Base-by-base conservation (phyloP, 768 basidiomycete species). In the Cystobasidiopsis lactophilus region DNA sequence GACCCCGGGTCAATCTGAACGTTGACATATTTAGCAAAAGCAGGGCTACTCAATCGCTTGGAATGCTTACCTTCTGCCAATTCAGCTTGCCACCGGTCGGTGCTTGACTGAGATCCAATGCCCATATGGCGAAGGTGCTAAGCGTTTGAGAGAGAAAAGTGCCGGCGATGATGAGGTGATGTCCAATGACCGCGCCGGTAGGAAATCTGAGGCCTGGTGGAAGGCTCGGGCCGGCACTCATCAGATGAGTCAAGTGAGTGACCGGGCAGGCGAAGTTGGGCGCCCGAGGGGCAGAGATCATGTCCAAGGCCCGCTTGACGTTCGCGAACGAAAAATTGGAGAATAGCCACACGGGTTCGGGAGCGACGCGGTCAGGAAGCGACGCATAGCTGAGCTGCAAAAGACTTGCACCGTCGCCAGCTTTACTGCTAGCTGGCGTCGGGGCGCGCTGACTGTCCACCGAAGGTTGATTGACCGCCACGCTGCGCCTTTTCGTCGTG, bases 41-140 rank as follows among this genome's bases (percentile, higher is more conserved):
- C 7, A 9, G 40, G 40, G 24, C 7, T n/a, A 9, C 7, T 7
- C n/a, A n/a, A 47, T n/a, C n/a, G n/a, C n/a, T n/a, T n/a, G n/a
- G n/a, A n/a, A n/a, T n/a, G n/a, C n/a, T n/a, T n/a, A n/a, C 45
- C 29, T 83, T 78, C 38, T 80, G 75, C 85, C 88, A 86, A 27
- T 75, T 74, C 77, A 85, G 81, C 53, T 72, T 74, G 51, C 45
- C 27, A 51, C 63, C 55, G 62, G 65, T 33, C 26, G 62, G 51
- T 2, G 58, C 40, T 21, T 47, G 65, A 14, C 56, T 54, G n/a
- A 96, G 73, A 65, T 98, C 82, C 41, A 98, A 77, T 1, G 84
- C 82, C 89, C 89, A 98, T 53, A 96, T 82, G 10, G 86, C 88
- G 66, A 88, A 98, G 26, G 84, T 85, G 62, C 91, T 88, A 60